Conservation (phyloP, 495 filamentous ascomycete species). For the Penicillium samsonianum region DNA sequence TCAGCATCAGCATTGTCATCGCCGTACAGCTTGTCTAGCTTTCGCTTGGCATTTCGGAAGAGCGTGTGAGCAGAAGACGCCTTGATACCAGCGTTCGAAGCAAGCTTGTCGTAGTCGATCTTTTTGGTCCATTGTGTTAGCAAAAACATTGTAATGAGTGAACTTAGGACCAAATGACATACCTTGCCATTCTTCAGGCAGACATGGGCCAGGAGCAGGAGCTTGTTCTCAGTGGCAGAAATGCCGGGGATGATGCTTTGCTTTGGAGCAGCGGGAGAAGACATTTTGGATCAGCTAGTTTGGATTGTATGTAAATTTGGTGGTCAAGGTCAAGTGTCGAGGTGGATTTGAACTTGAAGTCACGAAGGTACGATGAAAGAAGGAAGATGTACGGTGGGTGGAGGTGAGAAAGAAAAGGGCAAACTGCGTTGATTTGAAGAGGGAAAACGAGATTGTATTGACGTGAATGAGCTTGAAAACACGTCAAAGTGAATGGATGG, state of each 20-base stretch:
- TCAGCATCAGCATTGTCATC: background rate
- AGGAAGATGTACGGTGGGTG: background rate
- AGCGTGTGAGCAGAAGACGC: background rate
- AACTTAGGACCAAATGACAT: background rate
- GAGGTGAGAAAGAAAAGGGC: background rate
- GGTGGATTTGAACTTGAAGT: background rate
- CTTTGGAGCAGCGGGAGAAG: background rate
- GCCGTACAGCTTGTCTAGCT: background rate
- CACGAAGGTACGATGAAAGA: background rate
- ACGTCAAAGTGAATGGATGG: background rate
- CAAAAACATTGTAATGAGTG: background rate
- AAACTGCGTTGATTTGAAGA: background rate
- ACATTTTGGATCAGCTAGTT: background rate
- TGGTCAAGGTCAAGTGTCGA: background rate
- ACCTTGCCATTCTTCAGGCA: background rate
- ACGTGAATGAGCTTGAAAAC: background rate
- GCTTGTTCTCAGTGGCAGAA: background rate
- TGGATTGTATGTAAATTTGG: background rate
- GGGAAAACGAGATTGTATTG: background rate
- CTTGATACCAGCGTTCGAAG: background rate
- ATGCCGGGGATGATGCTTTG: background rate
- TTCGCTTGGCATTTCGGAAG: background rate
- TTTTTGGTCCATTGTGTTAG: background rate
- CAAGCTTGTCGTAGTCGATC: conserved; percentile 3
- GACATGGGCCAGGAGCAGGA: background rate